phyloP scores from a whole-genome alignment of 1,284 basidiomycete species.

The Naganishia sp. region DNA sequence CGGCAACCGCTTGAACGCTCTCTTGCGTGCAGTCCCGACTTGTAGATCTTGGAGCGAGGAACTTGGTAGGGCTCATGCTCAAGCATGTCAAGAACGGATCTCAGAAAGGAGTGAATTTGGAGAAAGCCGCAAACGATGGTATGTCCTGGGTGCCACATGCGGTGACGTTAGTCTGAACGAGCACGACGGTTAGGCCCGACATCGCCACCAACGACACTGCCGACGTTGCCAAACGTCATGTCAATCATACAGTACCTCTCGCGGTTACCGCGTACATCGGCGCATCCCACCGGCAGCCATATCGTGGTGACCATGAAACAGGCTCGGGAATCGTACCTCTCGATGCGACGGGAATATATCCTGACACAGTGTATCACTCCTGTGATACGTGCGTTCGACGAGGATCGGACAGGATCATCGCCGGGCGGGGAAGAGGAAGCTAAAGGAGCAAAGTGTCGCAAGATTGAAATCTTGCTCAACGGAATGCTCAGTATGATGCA shows the following conservation, averaged over 20 bases:
- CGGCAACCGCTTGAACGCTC: neutral
- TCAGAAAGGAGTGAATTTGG: constrained; percentile 38
- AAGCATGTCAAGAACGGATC: constrained; percentile 43
- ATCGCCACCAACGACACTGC: constrained; percentile 36
- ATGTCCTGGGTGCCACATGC: constrained; percentile 42
- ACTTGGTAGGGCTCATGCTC: constrained; percentile 44
- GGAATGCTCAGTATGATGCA: constrained; percentile 43
- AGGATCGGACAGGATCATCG: constrained; percentile 30
- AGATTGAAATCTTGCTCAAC: constrained; percentile 42
- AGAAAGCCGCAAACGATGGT: constrained; percentile 40
- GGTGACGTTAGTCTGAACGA: constrained; percentile 6
- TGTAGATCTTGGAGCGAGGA: constrained; percentile 46
- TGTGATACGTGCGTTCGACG: constrained; percentile 45
- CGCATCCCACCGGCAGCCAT: constrained; percentile 16
- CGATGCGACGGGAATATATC: constrained; percentile 29
- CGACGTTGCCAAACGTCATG: constrained; percentile 21
- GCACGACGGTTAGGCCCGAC: constrained; percentile 32
- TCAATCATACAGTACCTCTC: constrained; percentile 24
- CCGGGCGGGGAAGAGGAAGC: constrained; percentile 40
- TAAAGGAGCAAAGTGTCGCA: constrained; percentile 43
- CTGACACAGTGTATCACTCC: constrained; percentile 20
- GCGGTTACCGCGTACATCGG: constrained; percentile 17
- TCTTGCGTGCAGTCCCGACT: constrained; percentile 39
- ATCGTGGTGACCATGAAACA: constrained; percentile 12
- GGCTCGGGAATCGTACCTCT: constrained; percentile 24